phyloP scores from a whole-genome alignment of 352 stramenopile genomes.

The Phytophthora pistaciae region DNA sequence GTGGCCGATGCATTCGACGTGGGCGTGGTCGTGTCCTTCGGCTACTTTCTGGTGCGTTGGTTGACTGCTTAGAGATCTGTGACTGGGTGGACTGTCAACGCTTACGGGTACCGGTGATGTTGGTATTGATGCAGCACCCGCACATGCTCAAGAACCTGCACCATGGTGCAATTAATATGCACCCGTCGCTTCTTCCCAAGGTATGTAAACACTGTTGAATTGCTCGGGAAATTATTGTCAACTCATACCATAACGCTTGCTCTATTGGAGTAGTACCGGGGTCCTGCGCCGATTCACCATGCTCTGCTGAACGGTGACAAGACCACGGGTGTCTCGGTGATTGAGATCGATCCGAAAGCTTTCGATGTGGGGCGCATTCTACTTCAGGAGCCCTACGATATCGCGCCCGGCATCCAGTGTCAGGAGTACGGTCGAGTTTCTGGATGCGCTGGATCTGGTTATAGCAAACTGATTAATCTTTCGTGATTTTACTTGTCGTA shows the following conservation, averaged over 20 bases:
- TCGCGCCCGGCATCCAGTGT: conserved; percentile 65
- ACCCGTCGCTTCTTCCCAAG: conserved; percentile 87
- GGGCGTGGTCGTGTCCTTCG: conserved; percentile 91
- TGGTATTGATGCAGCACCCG: conserved; percentile 53
- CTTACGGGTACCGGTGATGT: background rate
- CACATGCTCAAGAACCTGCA: conserved; percentile 75
- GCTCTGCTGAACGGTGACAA: conserved; percentile 82
- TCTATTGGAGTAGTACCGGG: conserved; percentile 63
- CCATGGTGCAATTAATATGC: conserved; percentile 90
- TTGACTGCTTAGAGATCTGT: background rate
- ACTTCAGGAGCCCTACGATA: conserved; percentile 52
- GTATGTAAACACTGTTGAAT: conserved; percentile 20
- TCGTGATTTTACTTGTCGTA: background rate
- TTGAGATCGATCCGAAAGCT: conserved; percentile 86
- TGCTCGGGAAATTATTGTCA: background rate
- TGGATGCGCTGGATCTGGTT: background rate
- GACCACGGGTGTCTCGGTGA: conserved; percentile 84
- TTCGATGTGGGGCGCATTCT: conserved; percentile 88
- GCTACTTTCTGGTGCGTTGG: conserved; percentile 76
- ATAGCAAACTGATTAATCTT: background rate
- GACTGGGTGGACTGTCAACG: background rate
- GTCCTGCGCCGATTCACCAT: conserved; percentile 88
- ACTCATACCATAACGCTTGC: background rate
- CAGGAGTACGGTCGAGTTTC: conserved; percentile 37
- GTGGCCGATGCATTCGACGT: conserved; percentile 68